These are phyloP conservation scores for Stachybotrys echinatus DNA, from an alignment of 2,329 filamentous ascomycete genomes.

Conservation along the genomic window DNA sequence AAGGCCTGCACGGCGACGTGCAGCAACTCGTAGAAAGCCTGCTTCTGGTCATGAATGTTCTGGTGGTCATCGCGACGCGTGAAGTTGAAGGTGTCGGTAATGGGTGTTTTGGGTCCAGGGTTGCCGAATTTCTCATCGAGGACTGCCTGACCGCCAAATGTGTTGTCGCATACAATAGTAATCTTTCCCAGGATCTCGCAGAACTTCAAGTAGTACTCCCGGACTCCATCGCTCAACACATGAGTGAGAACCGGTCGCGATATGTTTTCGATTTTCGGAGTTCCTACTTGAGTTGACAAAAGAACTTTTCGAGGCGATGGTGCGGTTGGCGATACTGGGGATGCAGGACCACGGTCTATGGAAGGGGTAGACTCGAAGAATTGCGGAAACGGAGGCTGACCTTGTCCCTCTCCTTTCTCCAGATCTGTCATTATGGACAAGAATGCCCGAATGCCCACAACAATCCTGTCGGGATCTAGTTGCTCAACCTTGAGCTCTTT, in stretches of 20 bases:
- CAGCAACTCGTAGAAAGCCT: slow-evolving; percentile 91
- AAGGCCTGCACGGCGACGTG: slow-evolving; percentile 94
- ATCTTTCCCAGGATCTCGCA: slow-evolving; percentile 95
- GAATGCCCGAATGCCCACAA: slow-evolving; percentile 94
- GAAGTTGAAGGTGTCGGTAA: slow-evolving; percentile 91
- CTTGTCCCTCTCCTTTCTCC: slow-evolving; percentile 68
- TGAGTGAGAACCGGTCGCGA: slow-evolving; percentile 59
- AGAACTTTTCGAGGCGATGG: slow-evolving; percentile 26
- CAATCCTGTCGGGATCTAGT: slow-evolving; percentile 91
- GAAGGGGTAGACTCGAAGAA: slow-evolving; percentile 41
- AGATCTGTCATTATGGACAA: slow-evolving; percentile 89
- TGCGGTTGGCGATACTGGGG: slow-evolving; percentile 36
- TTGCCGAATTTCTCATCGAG: slow-evolving; percentile 92
- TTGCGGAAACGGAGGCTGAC: slow-evolving; percentile 77
- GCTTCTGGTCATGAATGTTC: slow-evolving; percentile 73
- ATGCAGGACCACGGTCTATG: slow-evolving; percentile 41
- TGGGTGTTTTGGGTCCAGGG: slow-evolving; percentile 86
- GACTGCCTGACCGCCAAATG: slow-evolving; percentile 92
- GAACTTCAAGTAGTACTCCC: slow-evolving; percentile 83
- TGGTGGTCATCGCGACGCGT: slow-evolving; percentile 73
- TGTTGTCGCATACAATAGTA: slow-evolving; percentile 92
- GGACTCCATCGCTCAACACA: slow-evolving; percentile 67
- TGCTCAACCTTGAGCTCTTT: slow-evolving; percentile 83
- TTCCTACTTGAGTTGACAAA: slow-evolving; percentile 13
- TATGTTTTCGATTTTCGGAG: slow-evolving; percentile 54